Base-by-base conservation (phyloP, 805 yeast species). In the Yarrowia sp. region DNA sequence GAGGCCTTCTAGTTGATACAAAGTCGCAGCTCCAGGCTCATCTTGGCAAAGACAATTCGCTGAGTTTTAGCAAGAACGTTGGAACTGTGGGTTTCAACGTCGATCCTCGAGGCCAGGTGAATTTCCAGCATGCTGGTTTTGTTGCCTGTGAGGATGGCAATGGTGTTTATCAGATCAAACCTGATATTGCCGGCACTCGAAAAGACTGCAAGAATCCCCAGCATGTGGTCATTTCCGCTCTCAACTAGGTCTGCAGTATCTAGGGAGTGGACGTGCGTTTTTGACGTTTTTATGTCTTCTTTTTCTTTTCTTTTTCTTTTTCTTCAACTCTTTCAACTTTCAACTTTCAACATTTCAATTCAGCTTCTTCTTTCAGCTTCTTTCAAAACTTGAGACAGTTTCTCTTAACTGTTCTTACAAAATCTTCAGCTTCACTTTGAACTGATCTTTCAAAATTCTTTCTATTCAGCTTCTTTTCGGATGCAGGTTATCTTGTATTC, bases 191-290 rank as follows among this genome's bases (percentile, higher is more conserved):
- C 11, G 58, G 58, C 35, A 32, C 58, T 22, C 41, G 58, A 22
- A 33, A 51, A 21, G 14, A 24, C n/a, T 51, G 58, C 58, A 51
- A 51, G 22, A 33, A 33, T 19, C 58, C 38, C 10, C 58, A 51
- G 41, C 58, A 33, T n/a, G 58, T 51, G 19, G 1, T 22, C 21
- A 35, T 51, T 9, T 7, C 40, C 26, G 58, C 58, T 14, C 1
- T 14, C 3, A 28, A 33, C 32, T 51, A 33, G n/a, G 14, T 32
- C 56, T 21, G 56, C 56, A 49, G 56, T 21, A 35, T 26, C 8
- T 26, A 26, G 30, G 8, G 30, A 8, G 8, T 26, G 8, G 8
- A 26, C 4, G 8, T 4, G 30, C 30, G 30, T 4, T 26, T 26
- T n/a, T n/a, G n/a, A n/a, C n/a, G n/a, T n/a, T n/a, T n/a, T n/a